These are phyloP conservation scores for Phanerochaete carnosa DNA, from an alignment of 768 basidiomycete species.

Conservation along the genomic window DNA sequence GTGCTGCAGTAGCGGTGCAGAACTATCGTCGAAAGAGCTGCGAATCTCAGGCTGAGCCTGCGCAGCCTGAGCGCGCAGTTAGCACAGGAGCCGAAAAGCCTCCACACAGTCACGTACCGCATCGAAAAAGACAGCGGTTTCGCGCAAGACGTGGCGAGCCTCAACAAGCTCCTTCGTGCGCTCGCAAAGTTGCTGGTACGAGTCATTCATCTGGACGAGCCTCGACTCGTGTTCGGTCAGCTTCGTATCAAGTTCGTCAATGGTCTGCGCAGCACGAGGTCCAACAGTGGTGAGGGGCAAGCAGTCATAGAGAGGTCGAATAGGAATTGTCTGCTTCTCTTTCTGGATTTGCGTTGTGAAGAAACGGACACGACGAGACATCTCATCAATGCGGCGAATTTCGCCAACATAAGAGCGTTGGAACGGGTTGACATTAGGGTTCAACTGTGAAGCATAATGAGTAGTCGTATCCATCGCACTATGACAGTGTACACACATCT, in stretches of 20 bases:
- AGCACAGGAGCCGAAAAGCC: background rate
- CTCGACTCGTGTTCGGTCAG: slow-evolving; percentile 84
- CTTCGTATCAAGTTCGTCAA: slow-evolving; percentile 89
- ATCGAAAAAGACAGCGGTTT: slow-evolving; percentile 96
- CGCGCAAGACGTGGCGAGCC: slow-evolving; percentile 89
- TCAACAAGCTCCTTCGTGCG: slow-evolving; percentile 85
- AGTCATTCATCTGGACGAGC: slow-evolving; percentile 86
- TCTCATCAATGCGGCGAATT: slow-evolving; percentile 93
- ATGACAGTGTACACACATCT: slow-evolving; percentile 60
- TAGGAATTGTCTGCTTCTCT: slow-evolving; percentile 76
- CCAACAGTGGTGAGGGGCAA: slow-evolving; percentile 86
- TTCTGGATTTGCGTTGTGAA: slow-evolving; percentile 83
- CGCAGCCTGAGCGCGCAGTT: slow-evolving; percentile 54
- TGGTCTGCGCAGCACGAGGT: slow-evolving; percentile 87
- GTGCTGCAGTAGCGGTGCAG: slow-evolving; percentile 86
- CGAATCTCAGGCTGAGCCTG: slow-evolving; percentile 77
- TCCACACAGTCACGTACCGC: slow-evolving; percentile 45
- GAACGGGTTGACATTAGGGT: slow-evolving; percentile 93
- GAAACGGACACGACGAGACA: slow-evolving; percentile 91
- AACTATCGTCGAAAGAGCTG: slow-evolving; percentile 87
- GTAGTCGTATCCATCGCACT: background rate
- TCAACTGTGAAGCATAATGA: slow-evolving; percentile 56
- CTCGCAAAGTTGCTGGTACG: slow-evolving; percentile 85
- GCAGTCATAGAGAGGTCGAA: slow-evolving; percentile 84
- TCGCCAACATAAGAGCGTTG: slow-evolving; percentile 98